phyloP scores from a whole-genome alignment of 768 basidiomycete species.

The Lenzites betulinus region DNA sequence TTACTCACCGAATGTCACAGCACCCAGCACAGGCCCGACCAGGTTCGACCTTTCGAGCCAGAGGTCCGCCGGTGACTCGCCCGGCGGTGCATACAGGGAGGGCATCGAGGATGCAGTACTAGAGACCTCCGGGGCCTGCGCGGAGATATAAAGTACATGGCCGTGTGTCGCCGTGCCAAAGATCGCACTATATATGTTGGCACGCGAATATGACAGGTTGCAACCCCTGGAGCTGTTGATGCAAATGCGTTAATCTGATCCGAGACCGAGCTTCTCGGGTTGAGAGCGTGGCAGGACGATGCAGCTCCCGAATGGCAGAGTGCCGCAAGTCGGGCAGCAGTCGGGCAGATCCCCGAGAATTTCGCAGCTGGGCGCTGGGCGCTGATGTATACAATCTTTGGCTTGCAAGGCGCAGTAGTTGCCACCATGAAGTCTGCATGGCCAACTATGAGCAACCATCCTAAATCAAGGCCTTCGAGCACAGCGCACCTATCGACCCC shows the following conservation, averaged over 20 bases:
- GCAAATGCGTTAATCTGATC: neutral
- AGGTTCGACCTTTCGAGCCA: constrained; percentile 4
- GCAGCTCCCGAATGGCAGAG: too few relatives aligned
- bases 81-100: neutral
- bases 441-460: too few relatives aligned
- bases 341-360: too few relatives aligned
- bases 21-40: constrained; percentile 4
- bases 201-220: neutral
- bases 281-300: too few relatives aligned
- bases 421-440: too few relatives aligned
- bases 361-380: neutral
- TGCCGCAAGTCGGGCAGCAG: too few relatives aligned
- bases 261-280: too few relatives aligned
- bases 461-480: too few relatives aligned
- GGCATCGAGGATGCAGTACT: neutral
- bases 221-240: neutral
- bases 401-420: too few relatives aligned
- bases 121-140: neutral
- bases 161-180: neutral
- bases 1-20: constrained; percentile 3
- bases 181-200: neutral
- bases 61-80: constrained; percentile 4
- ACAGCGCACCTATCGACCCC: too few relatives aligned
- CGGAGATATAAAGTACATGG: neutral
- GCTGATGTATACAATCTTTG: too few relatives aligned